phyloP scores from a whole-genome alignment of 257 asterid genomes.

The Primulina huaijiensis region DNA sequence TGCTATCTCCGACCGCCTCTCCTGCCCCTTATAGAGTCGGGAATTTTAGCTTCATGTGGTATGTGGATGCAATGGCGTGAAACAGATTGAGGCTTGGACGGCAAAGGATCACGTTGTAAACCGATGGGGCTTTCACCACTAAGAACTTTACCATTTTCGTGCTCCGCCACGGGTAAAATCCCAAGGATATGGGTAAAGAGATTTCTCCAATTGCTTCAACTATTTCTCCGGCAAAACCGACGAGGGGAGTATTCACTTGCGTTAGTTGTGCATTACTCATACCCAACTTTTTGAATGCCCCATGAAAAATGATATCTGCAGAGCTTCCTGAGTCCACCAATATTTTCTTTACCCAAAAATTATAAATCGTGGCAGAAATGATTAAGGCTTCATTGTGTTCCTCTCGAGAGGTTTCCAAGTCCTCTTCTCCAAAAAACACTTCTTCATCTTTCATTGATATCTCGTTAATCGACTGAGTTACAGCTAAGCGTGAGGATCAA shows the following conservation, averaged over 20 bases:
- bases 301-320: too few relatives aligned
- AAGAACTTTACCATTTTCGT: not conserved
- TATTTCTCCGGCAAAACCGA: not conserved
- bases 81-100: not conserved
- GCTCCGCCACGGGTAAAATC: not conserved
- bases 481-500: too few relatives aligned
- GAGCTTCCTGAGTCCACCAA: not conserved
- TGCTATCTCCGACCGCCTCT: not conserved
- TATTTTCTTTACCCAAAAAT: not conserved
- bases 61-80: not conserved
- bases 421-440: too few relatives aligned
- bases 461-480: too few relatives aligned
- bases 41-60: not conserved
- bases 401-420: too few relatives aligned
- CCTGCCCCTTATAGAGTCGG: not conserved
- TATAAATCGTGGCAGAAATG: not conserved
- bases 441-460: too few relatives aligned
- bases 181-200: rapidly evolving
- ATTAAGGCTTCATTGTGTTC: too few relatives aligned
- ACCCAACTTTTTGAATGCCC: not conserved
- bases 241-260: not conserved
- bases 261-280: rapidly evolving
- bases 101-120: not conserved
- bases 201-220: not conserved
- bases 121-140: not conserved